Conservation (phyloP, 768 basidiomycete genomes). For the Boletus speciosus region DNA sequence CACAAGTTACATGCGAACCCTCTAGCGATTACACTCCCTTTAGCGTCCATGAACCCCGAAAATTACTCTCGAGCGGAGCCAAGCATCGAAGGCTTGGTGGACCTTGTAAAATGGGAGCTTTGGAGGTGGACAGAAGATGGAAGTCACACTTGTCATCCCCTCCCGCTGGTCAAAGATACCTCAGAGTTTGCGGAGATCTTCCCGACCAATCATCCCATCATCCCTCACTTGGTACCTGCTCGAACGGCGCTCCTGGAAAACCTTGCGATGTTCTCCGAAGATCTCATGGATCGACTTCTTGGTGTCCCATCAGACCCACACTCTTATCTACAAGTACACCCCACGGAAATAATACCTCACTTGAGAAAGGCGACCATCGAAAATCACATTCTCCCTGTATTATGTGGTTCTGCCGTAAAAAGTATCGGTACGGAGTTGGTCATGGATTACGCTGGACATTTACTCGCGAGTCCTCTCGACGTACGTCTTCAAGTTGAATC, state of each 20-base stretch:
- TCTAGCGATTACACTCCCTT: slow-evolving; percentile 63
- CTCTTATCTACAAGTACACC: slow-evolving; percentile 61
- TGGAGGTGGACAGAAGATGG: slow-evolving; percentile 69
- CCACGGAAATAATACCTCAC: slow-evolving; percentile 52
- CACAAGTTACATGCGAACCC: slow-evolving; percentile 77
- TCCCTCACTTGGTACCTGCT: slow-evolving; percentile 62
- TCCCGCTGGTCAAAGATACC: slow-evolving; percentile 51
- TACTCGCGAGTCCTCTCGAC: slow-evolving; percentile 76
- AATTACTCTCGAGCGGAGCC: slow-evolving; percentile 74
- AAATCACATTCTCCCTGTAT: slow-evolving; percentile 68
- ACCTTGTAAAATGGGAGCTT: slow-evolving; percentile 79
- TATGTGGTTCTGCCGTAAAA: slow-evolving; percentile 80
- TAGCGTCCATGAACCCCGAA: slow-evolving; percentile 68
- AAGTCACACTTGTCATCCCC: slow-evolving; percentile 36
- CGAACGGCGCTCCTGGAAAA: slow-evolving; percentile 72
- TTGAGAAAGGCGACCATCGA: slow-evolving; percentile 65
- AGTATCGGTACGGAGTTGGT: slow-evolving; percentile 78
- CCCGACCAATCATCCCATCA: slow-evolving; percentile 59
- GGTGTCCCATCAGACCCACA: slow-evolving; percentile 52
- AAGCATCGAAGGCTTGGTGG: slow-evolving; percentile 80
- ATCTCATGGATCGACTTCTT: slow-evolving; percentile 72
- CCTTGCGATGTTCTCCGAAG: slow-evolving; percentile 76
- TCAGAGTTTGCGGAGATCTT: slow-evolving; percentile 45
- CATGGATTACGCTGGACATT: slow-evolving; percentile 78
- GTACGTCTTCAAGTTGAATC: slow-evolving; percentile 45